phyloP scores from a whole-genome alignment of 352 stramenopile genomes.

The Globisporangium radiosum region DNA sequence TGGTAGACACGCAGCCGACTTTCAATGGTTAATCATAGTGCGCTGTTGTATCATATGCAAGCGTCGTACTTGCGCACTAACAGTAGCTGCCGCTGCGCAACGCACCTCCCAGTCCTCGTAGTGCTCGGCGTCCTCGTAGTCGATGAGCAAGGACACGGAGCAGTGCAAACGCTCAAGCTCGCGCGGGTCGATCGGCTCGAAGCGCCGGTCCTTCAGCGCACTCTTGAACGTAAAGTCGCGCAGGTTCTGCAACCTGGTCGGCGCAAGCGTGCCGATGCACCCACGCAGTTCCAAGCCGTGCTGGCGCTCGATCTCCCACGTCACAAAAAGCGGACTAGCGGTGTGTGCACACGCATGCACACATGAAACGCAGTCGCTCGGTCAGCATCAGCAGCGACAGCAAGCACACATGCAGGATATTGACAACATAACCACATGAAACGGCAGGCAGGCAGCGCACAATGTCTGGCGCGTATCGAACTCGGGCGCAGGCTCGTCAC shows the following conservation, averaged over 20 bases:
- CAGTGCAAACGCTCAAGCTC: conserved; percentile 64
- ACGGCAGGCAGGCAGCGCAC: conserved; percentile 20
- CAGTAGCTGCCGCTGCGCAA: background rate
- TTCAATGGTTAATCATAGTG: no score
- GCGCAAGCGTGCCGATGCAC: conserved; percentile 73
- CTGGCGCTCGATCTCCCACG: conserved; percentile 70
- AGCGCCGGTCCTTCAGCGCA: conserved; percentile 66
- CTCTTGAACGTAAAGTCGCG: conserved; percentile 83
- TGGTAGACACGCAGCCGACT: no score
- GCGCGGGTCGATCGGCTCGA: conserved; percentile 62
- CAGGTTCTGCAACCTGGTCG: conserved; percentile 56
- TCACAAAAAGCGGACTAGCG: conserved; percentile 72
- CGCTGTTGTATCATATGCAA: no score
- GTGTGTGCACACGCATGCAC: background rate
- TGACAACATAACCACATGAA: background rate
- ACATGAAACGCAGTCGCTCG: background rate
- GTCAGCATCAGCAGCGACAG: no score
- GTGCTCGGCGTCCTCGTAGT: conserved; percentile 68
- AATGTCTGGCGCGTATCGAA: conserved; percentile 59
- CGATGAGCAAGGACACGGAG: conserved; percentile 76
- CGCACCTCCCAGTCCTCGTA: conserved; percentile 79
- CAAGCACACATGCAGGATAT: background rate
- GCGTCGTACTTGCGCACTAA: background rate
- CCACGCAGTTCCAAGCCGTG: conserved; percentile 45
- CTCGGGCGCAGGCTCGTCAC: conserved; percentile 32